phyloP scores from a whole-genome alignment of 1,139 yeast species.

The Maudiozyma humilis region DNA sequence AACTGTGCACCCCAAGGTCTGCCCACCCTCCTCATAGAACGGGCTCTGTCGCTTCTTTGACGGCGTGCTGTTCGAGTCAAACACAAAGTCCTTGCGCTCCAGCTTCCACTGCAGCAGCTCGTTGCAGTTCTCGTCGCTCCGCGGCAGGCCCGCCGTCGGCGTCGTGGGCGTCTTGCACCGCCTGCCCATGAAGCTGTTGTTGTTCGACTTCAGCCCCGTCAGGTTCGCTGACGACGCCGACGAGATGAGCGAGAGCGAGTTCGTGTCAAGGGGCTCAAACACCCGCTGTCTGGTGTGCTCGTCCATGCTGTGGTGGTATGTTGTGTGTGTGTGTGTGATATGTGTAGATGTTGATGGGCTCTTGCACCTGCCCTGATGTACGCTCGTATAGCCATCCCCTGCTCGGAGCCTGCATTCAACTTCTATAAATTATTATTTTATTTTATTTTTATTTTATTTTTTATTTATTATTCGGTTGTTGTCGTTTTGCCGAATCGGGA shows the following conservation, averaged over 20 bases:
- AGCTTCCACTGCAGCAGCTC: slow-evolving; percentile 23
- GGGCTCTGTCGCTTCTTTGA: slow-evolving; percentile 11
- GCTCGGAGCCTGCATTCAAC: too few species aligned
- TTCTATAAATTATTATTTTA: too few species aligned
- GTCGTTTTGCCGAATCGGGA: slow-evolving; percentile 2
- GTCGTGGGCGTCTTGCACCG: slow-evolving; percentile 10
- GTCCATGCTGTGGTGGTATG: slow-evolving; percentile 11
- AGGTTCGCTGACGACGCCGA: slow-evolving; percentile 14
- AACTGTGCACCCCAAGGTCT: too few species aligned
- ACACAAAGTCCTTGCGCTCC: slow-evolving; percentile 24
- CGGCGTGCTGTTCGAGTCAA: slow-evolving; percentile 28
- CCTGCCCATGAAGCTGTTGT: slow-evolving; percentile 1
- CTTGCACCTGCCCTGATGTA: too few species aligned
- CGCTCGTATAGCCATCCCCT: too few species aligned
- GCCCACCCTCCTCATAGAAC: background rate
- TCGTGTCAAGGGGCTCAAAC: slow-evolving; percentile 24
- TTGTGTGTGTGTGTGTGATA: background rate
- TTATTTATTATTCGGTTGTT: background rate
- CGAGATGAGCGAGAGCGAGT: slow-evolving; percentile 19
- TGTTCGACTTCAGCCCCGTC: slow-evolving; percentile 7
- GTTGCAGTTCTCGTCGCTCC: slow-evolving; percentile 12
- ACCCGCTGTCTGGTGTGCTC: slow-evolving; percentile 18
- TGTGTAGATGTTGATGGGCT: background rate
- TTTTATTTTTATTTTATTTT: background rate
- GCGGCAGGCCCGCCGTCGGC: slow-evolving; percentile 7